Evolutionary conservation across 345 rosid genomes (phyloP).

Genomic region (Microthlaspi erraticum): DNA sequence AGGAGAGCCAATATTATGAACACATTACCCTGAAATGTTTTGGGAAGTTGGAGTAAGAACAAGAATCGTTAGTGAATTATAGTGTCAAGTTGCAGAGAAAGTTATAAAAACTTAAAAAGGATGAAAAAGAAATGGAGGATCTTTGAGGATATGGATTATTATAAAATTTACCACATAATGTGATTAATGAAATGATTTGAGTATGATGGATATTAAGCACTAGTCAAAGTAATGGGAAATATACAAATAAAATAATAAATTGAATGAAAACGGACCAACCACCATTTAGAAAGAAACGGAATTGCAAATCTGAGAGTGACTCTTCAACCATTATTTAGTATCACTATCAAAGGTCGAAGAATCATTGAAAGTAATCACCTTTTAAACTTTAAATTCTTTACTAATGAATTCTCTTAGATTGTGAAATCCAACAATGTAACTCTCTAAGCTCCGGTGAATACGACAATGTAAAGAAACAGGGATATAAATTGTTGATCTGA

Average conservation of each 20-base stretch:
- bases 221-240: conserved; percentile 33
- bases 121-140: conserved; percentile 38
- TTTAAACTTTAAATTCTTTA: conserved; percentile 29
- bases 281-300: conserved; percentile 63
- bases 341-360: conserved; percentile 27
- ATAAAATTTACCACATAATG: conserved; percentile 22
- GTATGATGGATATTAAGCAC: neutral
- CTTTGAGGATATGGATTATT: conserved; percentile 11
- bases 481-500: neutral
- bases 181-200: conserved; percentile 36
- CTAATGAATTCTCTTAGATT: no score
- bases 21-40: conserved; percentile 30
- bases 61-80: neutral
- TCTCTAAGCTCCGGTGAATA: neutral
- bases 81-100: conserved; percentile 37
- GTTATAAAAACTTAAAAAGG: conserved; percentile 22
- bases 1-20: neutral
- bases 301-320: conserved; percentile 67
- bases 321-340: conserved; percentile 53
- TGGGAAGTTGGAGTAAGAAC: conserved; percentile 14
- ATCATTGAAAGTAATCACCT: conserved; percentile 7
- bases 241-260: conserved; percentile 33
- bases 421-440: neutral
- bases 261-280: conserved; percentile 53
- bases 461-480: neutral